A percentile compares a stretch with the other conserved stretches of the same genome.
Evolutionary conservation across 2,329 filamentous ascomycete genomes (phyloP).

Genomic region (Monosporascus sp.): DNA sequence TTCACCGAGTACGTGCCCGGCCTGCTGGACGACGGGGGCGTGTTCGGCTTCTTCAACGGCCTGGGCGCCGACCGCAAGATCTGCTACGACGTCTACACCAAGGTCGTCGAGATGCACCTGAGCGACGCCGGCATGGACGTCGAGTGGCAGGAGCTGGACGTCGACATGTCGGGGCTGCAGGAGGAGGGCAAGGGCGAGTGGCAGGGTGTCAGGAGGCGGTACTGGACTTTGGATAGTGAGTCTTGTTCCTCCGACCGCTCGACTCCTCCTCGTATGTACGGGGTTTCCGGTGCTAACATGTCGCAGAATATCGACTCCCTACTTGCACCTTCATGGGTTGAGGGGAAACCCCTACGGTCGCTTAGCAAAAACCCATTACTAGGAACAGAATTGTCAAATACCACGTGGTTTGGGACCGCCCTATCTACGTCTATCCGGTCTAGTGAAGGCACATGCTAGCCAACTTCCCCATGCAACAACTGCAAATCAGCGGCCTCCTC

Average conservation of each 20-base stretch:
- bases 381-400: neutral
- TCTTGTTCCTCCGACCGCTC: conserved; percentile 9
- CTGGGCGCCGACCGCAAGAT: conserved; percentile 88
- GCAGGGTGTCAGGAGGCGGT: conserved; percentile 81
- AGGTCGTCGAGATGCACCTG: conserved; percentile 86
- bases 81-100: conserved; percentile 94
- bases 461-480: neutral
- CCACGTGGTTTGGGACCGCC: neutral
- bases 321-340: conserved; percentile 69
- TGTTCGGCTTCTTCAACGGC: conserved; percentile 86
- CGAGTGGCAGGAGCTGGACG: conserved; percentile 74
- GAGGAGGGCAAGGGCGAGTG: conserved; percentile 70
- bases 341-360: conserved; percentile 5
- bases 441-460: conserved; percentile 3
- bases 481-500: neutral
- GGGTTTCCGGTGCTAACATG: conserved; percentile 15
- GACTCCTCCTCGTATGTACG: neutral
- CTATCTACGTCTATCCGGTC: conserved; percentile 1
- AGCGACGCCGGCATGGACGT: conserved; percentile 86
- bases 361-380: neutral
- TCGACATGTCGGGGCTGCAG: conserved; percentile 63
- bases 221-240: conserved; percentile 79
- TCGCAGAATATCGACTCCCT: conserved; percentile 64
- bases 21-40: conserved; percentile 65
- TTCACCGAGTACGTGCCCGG: conserved; percentile 84